These are phyloP conservation scores for Noccaea bulbosa DNA, from an alignment of 345 rosid genomes.

Conservation along the genomic window DNA sequence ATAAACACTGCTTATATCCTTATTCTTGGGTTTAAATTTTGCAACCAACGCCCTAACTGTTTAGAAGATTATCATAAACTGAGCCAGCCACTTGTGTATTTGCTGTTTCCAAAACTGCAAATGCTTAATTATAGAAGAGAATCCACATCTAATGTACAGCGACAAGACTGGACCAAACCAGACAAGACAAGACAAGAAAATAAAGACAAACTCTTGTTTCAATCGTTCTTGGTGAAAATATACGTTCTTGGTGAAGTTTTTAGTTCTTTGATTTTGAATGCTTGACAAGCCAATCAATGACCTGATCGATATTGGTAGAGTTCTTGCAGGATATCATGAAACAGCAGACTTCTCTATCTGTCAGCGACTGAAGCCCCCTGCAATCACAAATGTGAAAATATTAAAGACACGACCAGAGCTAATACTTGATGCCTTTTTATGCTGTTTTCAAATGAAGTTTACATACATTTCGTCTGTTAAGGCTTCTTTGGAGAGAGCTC, in stretches of 20 bases:
- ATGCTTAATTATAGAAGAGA: conserved; percentile 9
- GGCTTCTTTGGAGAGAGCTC: conserved; percentile 62
- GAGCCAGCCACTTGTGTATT: neutral
- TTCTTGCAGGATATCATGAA: conserved; percentile 80
- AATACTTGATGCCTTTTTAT: neutral
- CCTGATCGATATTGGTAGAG: conserved; percentile 69
- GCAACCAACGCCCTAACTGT: neutral
- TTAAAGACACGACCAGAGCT: conserved; percentile 4
- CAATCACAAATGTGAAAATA: conserved; percentile 9
- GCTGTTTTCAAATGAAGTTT: neutral
- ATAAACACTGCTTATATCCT: neutral
- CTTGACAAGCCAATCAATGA: conserved; percentile 76
- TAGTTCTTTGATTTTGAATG: conserved; percentile 71
- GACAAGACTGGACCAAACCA: conserved; percentile 5
- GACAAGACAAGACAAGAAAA: conserved; percentile 5
- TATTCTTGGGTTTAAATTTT: neutral
- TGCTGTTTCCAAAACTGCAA: conserved; percentile 19
- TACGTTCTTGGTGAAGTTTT: conserved; percentile 38
- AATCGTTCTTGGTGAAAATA: conserved; percentile 22
- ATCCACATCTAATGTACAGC: conserved; percentile 33
- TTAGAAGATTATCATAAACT: neutral
- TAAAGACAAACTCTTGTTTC: conserved; percentile 29
- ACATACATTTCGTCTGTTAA: conserved; percentile 59
- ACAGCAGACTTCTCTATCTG: conserved; percentile 68
- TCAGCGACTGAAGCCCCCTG: conserved; percentile 67